phyloP scores from a whole-genome alignment of 768 basidiomycete genomes.

The Tulasnella sp. region DNA sequence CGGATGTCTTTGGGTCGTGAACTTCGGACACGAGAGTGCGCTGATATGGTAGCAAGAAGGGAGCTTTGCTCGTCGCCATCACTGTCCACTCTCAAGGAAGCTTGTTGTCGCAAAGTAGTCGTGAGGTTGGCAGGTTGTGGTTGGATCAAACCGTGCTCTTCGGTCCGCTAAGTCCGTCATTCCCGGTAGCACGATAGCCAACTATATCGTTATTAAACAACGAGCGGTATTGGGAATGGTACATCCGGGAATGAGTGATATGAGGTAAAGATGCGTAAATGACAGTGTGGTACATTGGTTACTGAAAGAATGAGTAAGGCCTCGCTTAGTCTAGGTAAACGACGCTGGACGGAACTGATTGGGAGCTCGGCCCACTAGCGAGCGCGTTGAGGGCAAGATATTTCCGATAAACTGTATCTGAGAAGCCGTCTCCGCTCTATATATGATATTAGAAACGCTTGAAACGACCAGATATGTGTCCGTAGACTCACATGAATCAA shows the following conservation, averaged over 20 bases:
- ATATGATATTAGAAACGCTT: neutral
- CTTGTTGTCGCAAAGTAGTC: no score
- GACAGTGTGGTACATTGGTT: neutral
- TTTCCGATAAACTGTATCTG: constrained; percentile 3
- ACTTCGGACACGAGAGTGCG: constrained; percentile 27
- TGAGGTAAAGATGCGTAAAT: neutral
- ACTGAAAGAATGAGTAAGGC: neutral
- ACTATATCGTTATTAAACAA: neutral
- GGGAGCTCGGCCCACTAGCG: neutral
- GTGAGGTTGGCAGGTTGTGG: neutral
- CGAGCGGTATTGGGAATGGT: neutral
- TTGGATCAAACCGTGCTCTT: neutral
- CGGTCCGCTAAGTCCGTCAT: neutral
- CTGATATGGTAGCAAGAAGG: constrained; percentile 24
- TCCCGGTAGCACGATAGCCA: neutral
- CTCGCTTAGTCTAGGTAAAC: neutral
- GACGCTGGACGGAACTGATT: neutral
- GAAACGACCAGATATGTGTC: neutral
- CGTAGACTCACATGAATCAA: constrained; percentile 7
- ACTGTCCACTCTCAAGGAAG: no score
- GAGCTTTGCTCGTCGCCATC: neutral
- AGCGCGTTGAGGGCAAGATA: neutral
- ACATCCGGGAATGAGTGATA: neutral
- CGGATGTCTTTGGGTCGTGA: constrained; percentile 28
- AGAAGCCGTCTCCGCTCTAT: neutral